These are phyloP conservation scores for Paraconiothyrium sp. DNA, from an alignment of 2,329 filamentous ascomycete species.

Conservation along the genomic window DNA sequence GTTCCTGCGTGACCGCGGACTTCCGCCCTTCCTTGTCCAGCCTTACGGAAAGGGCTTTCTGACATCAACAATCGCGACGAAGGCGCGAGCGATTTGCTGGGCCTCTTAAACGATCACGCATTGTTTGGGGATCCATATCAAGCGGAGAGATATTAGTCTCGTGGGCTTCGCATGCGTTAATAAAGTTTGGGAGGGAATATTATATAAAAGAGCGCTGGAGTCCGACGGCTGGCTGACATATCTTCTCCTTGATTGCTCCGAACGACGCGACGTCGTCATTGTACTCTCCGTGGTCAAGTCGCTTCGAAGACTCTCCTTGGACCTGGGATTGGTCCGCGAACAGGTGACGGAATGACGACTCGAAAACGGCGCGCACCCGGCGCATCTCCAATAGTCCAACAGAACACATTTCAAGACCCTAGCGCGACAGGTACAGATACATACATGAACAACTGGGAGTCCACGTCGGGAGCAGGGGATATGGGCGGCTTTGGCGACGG, in stretches of 20 bases:
- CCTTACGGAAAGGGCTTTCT: conserved; percentile 15
- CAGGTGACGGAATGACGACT: conserved; percentile 37
- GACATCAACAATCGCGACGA: conserved; percentile 8
- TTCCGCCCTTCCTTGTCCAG: conserved; percentile 12
- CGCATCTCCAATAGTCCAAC: conserved; percentile 70
- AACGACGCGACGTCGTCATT: conserved; percentile 6
- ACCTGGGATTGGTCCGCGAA: neutral
- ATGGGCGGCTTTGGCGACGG: conserved; percentile 49
- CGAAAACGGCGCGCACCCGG: conserved; percentile 81
- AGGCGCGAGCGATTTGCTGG: conserved; percentile 1
- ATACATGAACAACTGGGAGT: conserved; percentile 48
- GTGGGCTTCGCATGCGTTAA: conserved; percentile 8
- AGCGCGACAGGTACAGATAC: conserved; percentile 49
- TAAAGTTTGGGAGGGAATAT: conserved; percentile 7
- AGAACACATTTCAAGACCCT: conserved; percentile 58
- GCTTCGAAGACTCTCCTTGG: neutral
- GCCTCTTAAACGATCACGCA: neutral
- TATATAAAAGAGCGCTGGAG: conserved; percentile 7
- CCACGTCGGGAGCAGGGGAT: conserved; percentile 31
- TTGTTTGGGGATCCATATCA: conserved; percentile 7
- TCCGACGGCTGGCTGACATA: conserved; percentile 10
- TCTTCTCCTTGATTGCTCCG: neutral
- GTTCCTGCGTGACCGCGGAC: conserved; percentile 10
- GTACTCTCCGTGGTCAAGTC: neutral
- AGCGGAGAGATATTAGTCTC: neutral